Evolutionary conservation across 352 stramenopile genomes (phyloP), one percentile per base, ranked within the genome.

Genomic region (Phytophthora litchii): DNA sequence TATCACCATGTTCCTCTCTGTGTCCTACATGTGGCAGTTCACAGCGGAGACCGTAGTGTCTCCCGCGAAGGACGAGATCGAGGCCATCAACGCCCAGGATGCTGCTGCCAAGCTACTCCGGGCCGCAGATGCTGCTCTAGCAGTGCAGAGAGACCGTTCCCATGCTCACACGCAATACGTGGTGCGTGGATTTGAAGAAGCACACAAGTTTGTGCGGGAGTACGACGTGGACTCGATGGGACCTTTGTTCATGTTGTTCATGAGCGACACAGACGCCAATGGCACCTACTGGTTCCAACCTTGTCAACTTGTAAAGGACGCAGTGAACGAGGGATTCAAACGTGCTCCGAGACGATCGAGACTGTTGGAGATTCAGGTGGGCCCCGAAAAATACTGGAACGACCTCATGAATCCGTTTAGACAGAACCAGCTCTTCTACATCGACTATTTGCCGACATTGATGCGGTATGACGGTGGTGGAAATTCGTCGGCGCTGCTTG

Each of bases 401-500:
- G 71, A 94, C 60, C 61, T 88, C 47, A 76, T 76, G 58, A 94
- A 94, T 41, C 63, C 74, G 23, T 94, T 94, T 56, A 67, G 73
- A 20, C 81, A 91, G 64, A 91, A 92, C 52, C 78, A 90, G 57
- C 65, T 91, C 31, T 91, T 94, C 54, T 91, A 91, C 64, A 91
- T 94, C 29, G 80, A 90, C 69, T 88, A 87, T 32, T 72, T 94
- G 42, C 84, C 84, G 29, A 80, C 84, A 21, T 50, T 94, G 14
- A 83, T 94, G 48, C 70, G 78, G n/a, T 94, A 94, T 68, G 80
- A 92, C 4, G 84, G 84, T 37, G 68, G 74, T 40, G 80, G 83
- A 14, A 91, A 91, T 51, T 88, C 84, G 45, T 87, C 80, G 17
- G 54, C 62, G 32, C 72, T 94, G 59, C 68, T 94, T 40, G 77